Evolutionary conservation across 2,329 filamentous ascomycete genomes (phyloP), one percentile per base, ranked within the genome.

Genomic region (Curvularia sp.): DNA sequence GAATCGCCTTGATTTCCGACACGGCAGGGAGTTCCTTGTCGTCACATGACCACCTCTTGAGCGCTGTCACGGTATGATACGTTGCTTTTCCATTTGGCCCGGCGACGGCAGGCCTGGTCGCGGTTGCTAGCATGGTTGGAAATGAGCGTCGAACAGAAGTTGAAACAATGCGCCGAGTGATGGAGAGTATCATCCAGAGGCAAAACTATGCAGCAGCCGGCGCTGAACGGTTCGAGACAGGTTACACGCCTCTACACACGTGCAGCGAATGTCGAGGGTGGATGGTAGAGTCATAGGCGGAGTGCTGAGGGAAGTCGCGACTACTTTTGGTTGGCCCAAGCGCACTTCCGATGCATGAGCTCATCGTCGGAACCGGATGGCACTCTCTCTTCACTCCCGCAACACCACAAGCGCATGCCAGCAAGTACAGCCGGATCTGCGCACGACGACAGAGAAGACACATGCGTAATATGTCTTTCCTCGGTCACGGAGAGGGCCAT

Each of bases 391-490:
- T 42, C 39, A 25, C 13, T 42, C 27, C 49, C 49, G 15, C 53
- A 41, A 52, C 50, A 55, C 49, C 61, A 61, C 32, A 41, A 56
- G 60, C 69, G 71, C 63, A 73, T 76, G 74, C 50, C 55, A 68
- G 68, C 45, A 64, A 57, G 61, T 38, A 60, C 59, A 19, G 34
- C 62, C 48, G 58, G 27, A 15, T 49, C 62, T 34, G 55, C 28
- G 36, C 53, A 64, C 34, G 60, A 69, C 41, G 58, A 68, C 32
- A 59, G 66, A 15, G 53, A 61, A 41, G 74, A 77, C 57, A 57
- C 54, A 70, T 97, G 93, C 76, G 92, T 96, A 63, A 95, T 98
- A 76, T 98, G 93, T 76, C 87, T 97, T 60, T 90, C 94, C 55
- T 72, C 80, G 52, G 82, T 97, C 70, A 86, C 87, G 9, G 91